Base-by-base conservation (phyloP, 768 basidiomycete species). In the Lentinula guzmanii region DNA sequence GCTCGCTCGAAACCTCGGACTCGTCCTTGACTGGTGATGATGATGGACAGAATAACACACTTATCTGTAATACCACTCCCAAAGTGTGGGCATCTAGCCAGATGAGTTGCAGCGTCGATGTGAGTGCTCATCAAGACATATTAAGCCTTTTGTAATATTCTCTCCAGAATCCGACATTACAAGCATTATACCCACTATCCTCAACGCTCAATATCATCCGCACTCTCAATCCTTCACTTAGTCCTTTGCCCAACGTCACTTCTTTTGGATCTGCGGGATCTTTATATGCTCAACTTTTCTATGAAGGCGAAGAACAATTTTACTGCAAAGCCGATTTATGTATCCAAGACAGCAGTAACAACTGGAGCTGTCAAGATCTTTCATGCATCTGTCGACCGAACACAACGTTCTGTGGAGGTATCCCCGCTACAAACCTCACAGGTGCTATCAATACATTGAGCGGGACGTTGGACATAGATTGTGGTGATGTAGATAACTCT, bases 251-350 rank as follows among this genome's bases (percentile, higher is more conserved):
- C 5, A 82, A 87, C 61, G 69, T 77, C 4, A 86, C 86, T 5
- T 78, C 84, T 6, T 86, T 86, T 64, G 88, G 87, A 31, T 37
- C 69, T 7, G 71, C 75, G 15, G 79, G 83, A 10, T 76, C 81
- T 7, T 71, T 81, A n/a, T 86, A 80, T 62, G 86, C 86, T 0
- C 89, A 92, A 64, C 75, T 93, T 5, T 86, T 88, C 71, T 93
- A 92, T 70, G 78, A 78, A n/a, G 87, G 90, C 9, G 83, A 87
- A 35, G 91, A 95, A 69, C 93, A 97, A 68, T 98, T 98, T 75
- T 90, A 83, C 71, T 98, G 95, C 70, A 63, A 74, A 9, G 92
- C 93, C 0, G 76, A 84, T 64, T 76, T 79, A 5, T 97, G 95
- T 75, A 73, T 70, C 0, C 93, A 96, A 72, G 74, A 76, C 15